Conservation (phyloP, 2,329 filamentous ascomycete species). For the Penicillium occitanis region DNA sequence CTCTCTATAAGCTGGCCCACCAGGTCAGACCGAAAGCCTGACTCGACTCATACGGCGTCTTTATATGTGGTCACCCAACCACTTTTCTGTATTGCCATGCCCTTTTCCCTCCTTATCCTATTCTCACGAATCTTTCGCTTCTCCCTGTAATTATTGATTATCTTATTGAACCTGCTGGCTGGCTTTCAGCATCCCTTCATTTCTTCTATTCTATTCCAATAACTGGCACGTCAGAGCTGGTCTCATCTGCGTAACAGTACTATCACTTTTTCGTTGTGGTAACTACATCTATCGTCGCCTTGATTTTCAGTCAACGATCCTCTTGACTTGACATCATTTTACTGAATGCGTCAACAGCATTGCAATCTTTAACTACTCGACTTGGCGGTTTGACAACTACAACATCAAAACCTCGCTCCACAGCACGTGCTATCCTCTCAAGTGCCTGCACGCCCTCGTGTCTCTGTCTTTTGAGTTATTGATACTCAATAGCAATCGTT, state of each 20-base stretch:
- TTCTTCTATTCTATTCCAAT: background rate
- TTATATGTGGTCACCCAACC: constrained; percentile 13
- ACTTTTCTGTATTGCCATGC: background rate
- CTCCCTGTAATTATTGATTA: constrained; percentile 7
- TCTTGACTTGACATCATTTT: constrained; percentile 9
- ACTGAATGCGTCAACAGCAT: constrained; percentile 15
- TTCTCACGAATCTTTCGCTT: constrained; percentile 1
- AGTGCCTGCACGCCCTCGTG: background rate
- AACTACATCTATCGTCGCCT: background rate
- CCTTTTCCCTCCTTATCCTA: background rate
- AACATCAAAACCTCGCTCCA: constrained; percentile 3
- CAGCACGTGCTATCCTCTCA: constrained; percentile 4
- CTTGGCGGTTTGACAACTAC: background rate
- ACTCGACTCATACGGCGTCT: background rate
- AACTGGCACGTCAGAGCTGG: constrained; percentile 9
- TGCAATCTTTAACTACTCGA: background rate
- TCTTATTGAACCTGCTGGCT: constrained; percentile 5
- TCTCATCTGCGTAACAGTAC: constrained; percentile 8
- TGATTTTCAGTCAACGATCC: background rate
- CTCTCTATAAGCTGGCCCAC: constrained; percentile 1
- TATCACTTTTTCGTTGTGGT: background rate
- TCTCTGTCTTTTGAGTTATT: background rate
- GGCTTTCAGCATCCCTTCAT: constrained; percentile 5
- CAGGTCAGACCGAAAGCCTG: background rate
- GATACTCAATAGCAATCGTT: background rate